Conservation (phyloP, 441 rosid species). For the Gossypium schwendimanii region DNA sequence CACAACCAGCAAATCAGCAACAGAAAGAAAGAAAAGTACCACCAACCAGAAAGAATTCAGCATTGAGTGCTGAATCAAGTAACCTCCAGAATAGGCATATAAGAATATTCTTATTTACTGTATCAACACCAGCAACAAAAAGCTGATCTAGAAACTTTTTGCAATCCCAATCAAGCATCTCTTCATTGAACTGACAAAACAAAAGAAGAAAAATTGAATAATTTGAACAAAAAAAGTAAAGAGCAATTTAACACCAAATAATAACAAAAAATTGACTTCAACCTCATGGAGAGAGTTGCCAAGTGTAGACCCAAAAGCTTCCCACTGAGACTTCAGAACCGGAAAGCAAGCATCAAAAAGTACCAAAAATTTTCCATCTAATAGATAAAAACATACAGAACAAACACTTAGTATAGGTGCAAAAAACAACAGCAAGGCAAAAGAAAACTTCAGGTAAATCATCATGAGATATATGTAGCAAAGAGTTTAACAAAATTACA, state of each 20-base stretch:
- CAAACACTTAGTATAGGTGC: slow-evolving; percentile 6
- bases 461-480: not conserved
- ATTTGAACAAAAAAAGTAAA: not conserved
- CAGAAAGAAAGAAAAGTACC: slow-evolving; percentile 14
- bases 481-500: slow-evolving; percentile 2
- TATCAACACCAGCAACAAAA: slow-evolving; percentile 35
- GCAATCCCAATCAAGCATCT: slow-evolving; percentile 57
- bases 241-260: slow-evolving; percentile 7
- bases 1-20: slow-evolving; percentile 11
- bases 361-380: slow-evolving; percentile 42
- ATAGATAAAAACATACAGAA: slow-evolving; percentile 24
- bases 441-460: not conserved
- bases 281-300: slow-evolving; percentile 53
- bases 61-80: slow-evolving; percentile 36
- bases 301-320: slow-evolving; percentile 34
- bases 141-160: slow-evolving; percentile 55
- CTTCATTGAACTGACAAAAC: slow-evolving; percentile 41
- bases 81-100: slow-evolving; percentile 70
- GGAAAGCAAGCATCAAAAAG: slow-evolving; percentile 71
- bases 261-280: slow-evolving; percentile 15
- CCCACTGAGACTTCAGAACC: slow-evolving; percentile 73
- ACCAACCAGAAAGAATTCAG: slow-evolving; percentile 47
- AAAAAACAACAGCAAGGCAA: not conserved
- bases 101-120: slow-evolving; percentile 45
- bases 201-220: slow-evolving; percentile 15